phyloP scores from a whole-genome alignment of 495 filamentous ascomycete genomes.

The Talaromyces stipitatus region DNA sequence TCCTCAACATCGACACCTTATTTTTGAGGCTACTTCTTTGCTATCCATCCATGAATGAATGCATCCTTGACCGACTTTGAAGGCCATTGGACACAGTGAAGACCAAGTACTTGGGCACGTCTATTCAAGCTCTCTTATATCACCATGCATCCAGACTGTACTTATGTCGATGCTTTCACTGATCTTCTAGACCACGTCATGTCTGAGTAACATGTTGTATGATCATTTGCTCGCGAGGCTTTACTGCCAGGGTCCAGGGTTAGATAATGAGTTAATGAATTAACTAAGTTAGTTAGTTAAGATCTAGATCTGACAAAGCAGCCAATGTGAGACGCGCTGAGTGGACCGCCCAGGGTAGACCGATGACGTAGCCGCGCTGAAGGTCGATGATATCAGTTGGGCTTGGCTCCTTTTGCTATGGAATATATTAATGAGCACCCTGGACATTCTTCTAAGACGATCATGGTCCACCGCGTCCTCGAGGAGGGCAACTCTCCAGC shows the following conservation, averaged over 20 bases:
- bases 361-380: slow-evolving; percentile 1
- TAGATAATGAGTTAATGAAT: too few species aligned
- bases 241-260: too few species aligned
- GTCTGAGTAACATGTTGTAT: background rate
- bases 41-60: background rate
- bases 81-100: too few species aligned
- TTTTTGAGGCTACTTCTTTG: background rate
- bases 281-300: too few species aligned
- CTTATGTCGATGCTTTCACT: background rate
- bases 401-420: background rate
- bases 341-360: background rate
- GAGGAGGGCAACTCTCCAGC: background rate
- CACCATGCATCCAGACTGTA: background rate
- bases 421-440: background rate
- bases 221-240: too few species aligned
- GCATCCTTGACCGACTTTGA: background rate
- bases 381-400: background rate
- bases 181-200: background rate
- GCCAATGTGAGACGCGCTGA: background rate
- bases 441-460: background rate
- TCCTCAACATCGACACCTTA: background rate
- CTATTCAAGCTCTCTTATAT: background rate
- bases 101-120: background rate
- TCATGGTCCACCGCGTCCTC: background rate
- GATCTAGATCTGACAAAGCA: too few species aligned